Conservation (phyloP, 331 rosid genomes). For the Malus hybrid region DNA sequence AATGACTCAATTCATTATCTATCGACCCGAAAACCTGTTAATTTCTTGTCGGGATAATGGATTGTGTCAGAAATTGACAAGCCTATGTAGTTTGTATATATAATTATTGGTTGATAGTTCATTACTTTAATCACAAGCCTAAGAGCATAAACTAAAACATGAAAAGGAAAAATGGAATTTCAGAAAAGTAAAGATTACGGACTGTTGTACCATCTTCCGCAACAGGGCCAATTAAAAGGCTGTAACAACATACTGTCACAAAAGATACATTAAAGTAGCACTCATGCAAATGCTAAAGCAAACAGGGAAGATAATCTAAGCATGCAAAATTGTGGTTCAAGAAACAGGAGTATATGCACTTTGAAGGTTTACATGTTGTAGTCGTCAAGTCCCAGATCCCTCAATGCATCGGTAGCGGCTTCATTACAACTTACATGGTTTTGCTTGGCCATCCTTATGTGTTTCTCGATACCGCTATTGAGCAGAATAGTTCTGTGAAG, state of each 20-base stretch:
- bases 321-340: neutral
- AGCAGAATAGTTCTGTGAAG: slow-evolving; percentile 62
- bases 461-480: slow-evolving; percentile 62
- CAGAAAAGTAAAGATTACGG: neutral
- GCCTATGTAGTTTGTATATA: too few species aligned
- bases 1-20: too few species aligned
- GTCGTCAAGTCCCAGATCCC: slow-evolving; percentile 81
- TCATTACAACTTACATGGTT: slow-evolving; percentile 68
- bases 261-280: neutral
- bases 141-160: neutral
- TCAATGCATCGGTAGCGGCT: slow-evolving; percentile 84
- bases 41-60: too few species aligned
- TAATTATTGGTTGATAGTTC: too few species aligned
- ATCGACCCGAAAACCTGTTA: too few species aligned
- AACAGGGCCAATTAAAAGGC: neutral
- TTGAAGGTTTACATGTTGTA: slow-evolving; percentile 32
- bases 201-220: neutral
- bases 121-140: neutral
- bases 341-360: neutral
- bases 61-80: too few species aligned
- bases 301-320: neutral
- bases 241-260: neutral
- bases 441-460: slow-evolving; percentile 72
- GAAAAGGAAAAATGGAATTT: neutral
- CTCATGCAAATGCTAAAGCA: neutral